Conservation (phyloP, 306 rosid genomes). For the Glycine tomentella region DNA sequence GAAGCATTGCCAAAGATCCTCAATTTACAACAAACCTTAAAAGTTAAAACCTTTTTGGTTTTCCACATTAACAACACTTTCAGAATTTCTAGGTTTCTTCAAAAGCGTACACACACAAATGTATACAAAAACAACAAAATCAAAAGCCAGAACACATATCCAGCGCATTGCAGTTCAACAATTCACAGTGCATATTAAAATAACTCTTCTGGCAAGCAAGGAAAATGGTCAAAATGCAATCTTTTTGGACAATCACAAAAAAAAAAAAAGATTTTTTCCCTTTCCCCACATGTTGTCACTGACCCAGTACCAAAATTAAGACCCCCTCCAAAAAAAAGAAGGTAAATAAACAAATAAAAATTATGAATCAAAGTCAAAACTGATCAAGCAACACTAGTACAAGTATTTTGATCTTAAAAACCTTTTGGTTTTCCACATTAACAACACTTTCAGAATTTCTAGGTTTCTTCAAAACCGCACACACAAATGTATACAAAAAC, state of each 20-base stretch:
- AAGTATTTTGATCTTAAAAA: background rate
- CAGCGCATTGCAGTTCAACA: conserved; percentile 24
- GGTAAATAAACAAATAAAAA: background rate
- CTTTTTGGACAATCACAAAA: background rate
- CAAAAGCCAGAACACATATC: conserved; percentile 27
- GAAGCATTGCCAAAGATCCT: conserved; percentile 35
- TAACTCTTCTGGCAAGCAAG: conserved; percentile 39
- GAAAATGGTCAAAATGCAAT: conserved; percentile 28
- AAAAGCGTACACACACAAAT: conserved; percentile 9
- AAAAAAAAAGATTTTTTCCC: background rate
- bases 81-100: conserved; percentile 19
- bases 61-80: background rate
- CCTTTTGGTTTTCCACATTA: conserved; percentile 5
- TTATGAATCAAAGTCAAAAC: conserved; percentile 44
- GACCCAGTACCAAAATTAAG: conserved; percentile 14
- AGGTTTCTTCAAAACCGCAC: conserved; percentile 22
- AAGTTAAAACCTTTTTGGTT: conserved; percentile 8
- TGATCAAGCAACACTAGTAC: conserved; percentile 6
- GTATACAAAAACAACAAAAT: background rate
- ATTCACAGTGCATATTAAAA: conserved; percentile 23
- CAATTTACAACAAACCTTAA: conserved; percentile 33
- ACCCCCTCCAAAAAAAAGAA: background rate
- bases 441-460: background rate
- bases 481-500: background rate
- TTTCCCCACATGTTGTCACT: conserved; percentile 46